Percentiles rank a stretch among this genome's conserved stretches.
Evolutionary conservation across 108 stramenopile species (phyloP).

Genomic region (Licmophora abbreviata): DNA sequence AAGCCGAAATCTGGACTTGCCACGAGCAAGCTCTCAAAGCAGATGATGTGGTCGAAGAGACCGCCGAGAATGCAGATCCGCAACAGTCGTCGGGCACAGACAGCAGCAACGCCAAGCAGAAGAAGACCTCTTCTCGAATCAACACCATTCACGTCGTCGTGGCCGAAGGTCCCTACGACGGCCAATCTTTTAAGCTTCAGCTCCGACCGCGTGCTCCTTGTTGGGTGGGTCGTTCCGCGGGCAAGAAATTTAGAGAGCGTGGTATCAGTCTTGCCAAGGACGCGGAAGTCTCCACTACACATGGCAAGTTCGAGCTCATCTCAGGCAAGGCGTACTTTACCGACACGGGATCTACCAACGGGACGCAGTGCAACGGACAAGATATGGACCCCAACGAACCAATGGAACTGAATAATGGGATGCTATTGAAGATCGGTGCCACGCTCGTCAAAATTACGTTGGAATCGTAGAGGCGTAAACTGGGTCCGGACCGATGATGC

Average conservation of each 20-base stretch:
- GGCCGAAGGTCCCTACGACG: slow-evolving; percentile 41
- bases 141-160: slow-evolving; percentile 32
- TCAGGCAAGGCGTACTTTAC: slow-evolving; percentile 43
- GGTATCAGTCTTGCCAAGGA: slow-evolving; percentile 65
- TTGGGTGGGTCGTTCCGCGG: slow-evolving; percentile 61
- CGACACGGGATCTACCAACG: slow-evolving; percentile 82
- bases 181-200: slow-evolving; percentile 25
- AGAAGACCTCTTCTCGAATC: background rate
- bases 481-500: too few relatives aligned
- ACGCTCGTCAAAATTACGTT: slow-evolving; percentile 22
- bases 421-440: slow-evolving; percentile 45
- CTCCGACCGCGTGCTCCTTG: slow-evolving; percentile 33
- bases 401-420: slow-evolving; percentile 27
- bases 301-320: slow-evolving; percentile 53
- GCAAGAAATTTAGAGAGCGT: slow-evolving; percentile 64
- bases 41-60: slow-evolving; percentile 24
- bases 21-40: too few relatives aligned
- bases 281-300: slow-evolving; percentile 76
- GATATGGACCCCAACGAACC: slow-evolving; percentile 30
- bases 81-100: slow-evolving; percentile 7
- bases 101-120: background rate
- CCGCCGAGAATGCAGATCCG: slow-evolving; percentile 12
- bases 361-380: slow-evolving; percentile 20
- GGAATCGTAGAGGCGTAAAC: slow-evolving; percentile 1
- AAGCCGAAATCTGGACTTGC: slow-evolving; percentile 32